phyloP scores from a whole-genome alignment of 192 early-diverging fungal species.

The Globomyces pollinis-pini region DNA sequence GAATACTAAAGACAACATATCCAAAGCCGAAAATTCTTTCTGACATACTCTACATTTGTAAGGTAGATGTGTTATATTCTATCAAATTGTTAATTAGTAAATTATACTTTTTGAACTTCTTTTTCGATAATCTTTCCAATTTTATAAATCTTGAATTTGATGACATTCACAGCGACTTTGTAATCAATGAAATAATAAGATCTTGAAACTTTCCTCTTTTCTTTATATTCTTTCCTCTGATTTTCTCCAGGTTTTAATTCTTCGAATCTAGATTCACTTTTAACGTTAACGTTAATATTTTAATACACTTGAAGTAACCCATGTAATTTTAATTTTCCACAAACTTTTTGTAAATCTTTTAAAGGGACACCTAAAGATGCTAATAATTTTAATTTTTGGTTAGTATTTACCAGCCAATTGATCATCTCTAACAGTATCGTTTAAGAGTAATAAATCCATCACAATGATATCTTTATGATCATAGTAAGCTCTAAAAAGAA shows the following conservation, averaged over 20 bases:
- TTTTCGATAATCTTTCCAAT: slow-evolving; percentile 19
- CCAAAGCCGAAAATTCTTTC: not conserved
- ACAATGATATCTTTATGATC: slow-evolving; percentile 62
- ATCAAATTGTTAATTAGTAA: no score
- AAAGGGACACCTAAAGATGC: no score
- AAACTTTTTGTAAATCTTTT: slow-evolving; percentile 62
- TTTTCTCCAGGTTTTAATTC: no score
- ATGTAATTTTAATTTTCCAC: slow-evolving; percentile 63
- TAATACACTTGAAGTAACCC: no score
- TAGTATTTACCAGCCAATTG: no score
- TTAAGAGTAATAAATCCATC: slow-evolving; percentile 50
- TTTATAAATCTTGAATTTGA: slow-evolving; percentile 77
- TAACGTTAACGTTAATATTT: no score
- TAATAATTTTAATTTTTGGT: no score
- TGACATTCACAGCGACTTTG: slow-evolving; percentile 73
- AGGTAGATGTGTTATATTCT: not conserved
- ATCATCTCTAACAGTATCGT: slow-evolving; percentile 37
- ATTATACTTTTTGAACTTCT: not conserved
- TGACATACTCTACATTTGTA: not conserved
- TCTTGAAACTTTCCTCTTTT: slow-evolving; percentile 50
- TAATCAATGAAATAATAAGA: slow-evolving; percentile 76
- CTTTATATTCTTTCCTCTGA: no score
- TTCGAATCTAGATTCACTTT: no score
- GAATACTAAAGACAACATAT: no score
- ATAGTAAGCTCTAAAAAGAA: slow-evolving; percentile 62